Evolutionary conservation across 2,329 filamentous ascomycete species (phyloP), one percentile per base, ranked within the genome.

Genomic region (Fonsecaea nubica): DNA sequence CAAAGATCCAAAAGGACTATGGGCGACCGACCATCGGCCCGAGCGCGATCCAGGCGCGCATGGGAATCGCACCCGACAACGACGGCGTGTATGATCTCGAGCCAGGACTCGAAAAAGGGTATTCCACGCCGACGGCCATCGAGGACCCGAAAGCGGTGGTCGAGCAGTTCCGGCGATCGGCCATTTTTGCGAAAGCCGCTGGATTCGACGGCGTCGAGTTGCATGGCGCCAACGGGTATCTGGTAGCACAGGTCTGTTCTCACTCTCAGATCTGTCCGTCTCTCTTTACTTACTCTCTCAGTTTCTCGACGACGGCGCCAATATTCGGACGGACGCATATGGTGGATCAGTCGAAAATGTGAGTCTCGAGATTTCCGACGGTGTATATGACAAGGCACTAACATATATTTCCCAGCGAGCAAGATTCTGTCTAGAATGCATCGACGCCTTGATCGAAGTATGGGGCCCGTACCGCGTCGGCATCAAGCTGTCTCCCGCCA

Each of bases 201-300:
- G 86, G 86, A 0, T 87, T 85, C 40, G 83, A 85, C 58, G 83
- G 82, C 0, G 79, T 85, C 2, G 83, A 85, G 68, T 73, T 85
- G 12, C 83, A 85, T 84, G 54, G 48, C n/a, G 61, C 61, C 5
- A 45, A 64, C 15, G 62, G 53, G n/a, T 58, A 58, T 18, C 36
- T 52, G 4, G 62, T 57, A 4, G 4, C 62, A 32, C 53, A 58
- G 54, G 57, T 60, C 4, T 45, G 57, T 40, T n/a, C n/a, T n/a
- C n/a, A n/a, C n/a, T n/a, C n/a, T n/a, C n/a, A n/a, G n/a, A n/a
- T n/a, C n/a, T n/a, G n/a, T n/a, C n/a, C n/a, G n/a, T n/a, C n/a
- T n/a, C 13, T 48, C 12, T 45, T 12, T 25, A 15, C 42, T 48
- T 5, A 48, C 42, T 21, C 18, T 85, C 40, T 60, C 82, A 85